These are phyloP conservation scores for Boletus bicolor DNA, from an alignment of 768 basidiomycete species.

Conservation along the genomic window DNA sequence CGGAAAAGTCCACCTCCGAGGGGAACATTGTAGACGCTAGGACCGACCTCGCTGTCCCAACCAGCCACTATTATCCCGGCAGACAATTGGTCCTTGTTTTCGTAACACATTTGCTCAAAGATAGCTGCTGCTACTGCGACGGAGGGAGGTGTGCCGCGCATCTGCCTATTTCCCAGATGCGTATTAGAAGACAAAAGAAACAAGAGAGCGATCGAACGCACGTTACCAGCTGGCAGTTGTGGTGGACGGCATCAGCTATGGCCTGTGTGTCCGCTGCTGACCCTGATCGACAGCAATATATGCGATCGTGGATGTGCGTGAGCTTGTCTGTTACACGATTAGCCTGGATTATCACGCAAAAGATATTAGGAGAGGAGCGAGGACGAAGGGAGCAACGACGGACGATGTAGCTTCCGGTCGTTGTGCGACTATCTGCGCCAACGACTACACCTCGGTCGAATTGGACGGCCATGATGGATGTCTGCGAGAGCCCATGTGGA, in stretches of 20 bases:
- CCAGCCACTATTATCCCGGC: constrained; percentile 98
- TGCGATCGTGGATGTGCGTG: constrained; percentile 93
- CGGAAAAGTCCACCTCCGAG: constrained; percentile 95
- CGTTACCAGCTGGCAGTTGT: constrained; percentile 74
- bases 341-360: constrained; percentile 49
- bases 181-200: not conserved
- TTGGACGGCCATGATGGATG: constrained; percentile 99
- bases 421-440: constrained; percentile 96
- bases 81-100: constrained; percentile 83
- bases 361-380: not conserved
- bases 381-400: constrained; percentile 22
- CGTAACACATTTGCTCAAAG: constrained; percentile 88
- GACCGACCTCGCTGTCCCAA: constrained; percentile 90
- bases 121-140: constrained; percentile 78
- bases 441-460: constrained; percentile 94
- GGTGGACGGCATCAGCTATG: constrained; percentile 87
- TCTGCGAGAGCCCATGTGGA: constrained; percentile 45
- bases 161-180: constrained; percentile 40
- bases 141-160: constrained; percentile 62
- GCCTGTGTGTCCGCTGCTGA: constrained; percentile 98
- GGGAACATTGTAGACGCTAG: constrained; percentile 95
- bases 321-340: constrained; percentile 99
- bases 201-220: constrained; percentile 33
- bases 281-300: constrained; percentile 98
- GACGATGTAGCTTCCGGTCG: constrained; percentile 95